Base-by-base conservation (phyloP, 31 red algal genomes). In the Asparagopsis taxiformis region DNA sequence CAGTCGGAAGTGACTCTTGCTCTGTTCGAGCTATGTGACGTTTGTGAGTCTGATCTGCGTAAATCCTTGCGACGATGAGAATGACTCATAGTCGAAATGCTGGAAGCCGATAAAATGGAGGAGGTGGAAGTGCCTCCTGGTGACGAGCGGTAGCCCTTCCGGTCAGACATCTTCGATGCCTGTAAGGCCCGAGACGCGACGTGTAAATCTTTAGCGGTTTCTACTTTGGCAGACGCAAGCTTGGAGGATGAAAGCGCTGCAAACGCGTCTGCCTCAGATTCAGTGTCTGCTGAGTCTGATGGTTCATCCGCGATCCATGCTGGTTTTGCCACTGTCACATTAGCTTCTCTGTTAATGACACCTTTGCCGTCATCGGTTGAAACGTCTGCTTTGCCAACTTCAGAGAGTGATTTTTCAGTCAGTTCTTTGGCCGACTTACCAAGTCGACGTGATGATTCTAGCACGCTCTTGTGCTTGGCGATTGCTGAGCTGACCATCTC, bases 351-450 rank as follows among this genome's bases (percentile, higher is more conserved):
- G 13, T 49, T 30, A 35, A 36, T 37, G 49, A 35, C 20, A 24
- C 25, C 21, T 23, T 64, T 38, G 13, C 22, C 2, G 20, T 38
- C 60, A 32, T 29, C 10, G 31, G 62, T 20, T 5, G 71, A 62
- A 31, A 30, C 71, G 31, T 75, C 56, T 35, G 71, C 59, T 30
- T 77, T 59, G 34, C 8, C 29, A 19, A 77, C 20, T 0, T 50
- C 51, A 33, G 48, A 38, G 0, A 51, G 35, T n/a, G 73, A 77
- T 24, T 52, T 77, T 36, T 57, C 58, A 59, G 58, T 59, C 19
- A 77, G 59, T 41, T 63, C 57, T 29, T 48, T 63, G 15, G 73
- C 73, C 24, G 41, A 56, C 23, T 65, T 44, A 44, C 43, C 53
- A n/a, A 77, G 57, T 16, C 34, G 31, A 16, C 48, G 17, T 11